These are phyloP conservation scores for Candida xiaguanensis DNA, from an alignment of 805 yeast genomes.

Conservation along the genomic window DNA sequence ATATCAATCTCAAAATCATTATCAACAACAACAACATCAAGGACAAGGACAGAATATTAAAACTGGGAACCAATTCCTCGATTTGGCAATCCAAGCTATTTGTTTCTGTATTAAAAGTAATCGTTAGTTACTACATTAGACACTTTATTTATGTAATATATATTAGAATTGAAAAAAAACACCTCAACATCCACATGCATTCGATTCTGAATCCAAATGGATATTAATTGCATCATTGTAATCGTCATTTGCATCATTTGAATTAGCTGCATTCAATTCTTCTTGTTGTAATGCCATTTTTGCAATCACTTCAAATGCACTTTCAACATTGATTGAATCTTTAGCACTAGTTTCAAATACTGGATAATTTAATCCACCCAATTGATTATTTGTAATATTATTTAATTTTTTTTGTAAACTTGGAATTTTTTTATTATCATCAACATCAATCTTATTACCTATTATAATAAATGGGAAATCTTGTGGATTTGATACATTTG, in stretches of 20 bases:
- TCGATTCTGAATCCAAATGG: conserved; percentile 77
- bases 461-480: conserved; percentile 93
- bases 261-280: conserved; percentile 79
- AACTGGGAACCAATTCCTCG: conserved; percentile 27
- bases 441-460: conserved; percentile 94
- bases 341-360: conserved; percentile 97
- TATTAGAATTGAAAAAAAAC: conserved; percentile 1
- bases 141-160: neutral
- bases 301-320: conserved; percentile 94
- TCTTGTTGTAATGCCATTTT: conserved; percentile 95
- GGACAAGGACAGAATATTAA: conserved; percentile 16
- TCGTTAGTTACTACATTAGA: conserved; percentile 3
- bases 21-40: conserved; percentile 15
- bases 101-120: conserved; percentile 29
- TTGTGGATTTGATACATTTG: conserved; percentile 89
- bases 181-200: conserved; percentile 70
- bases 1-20: conserved; percentile 13
- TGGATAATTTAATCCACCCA: conserved; percentile 68
- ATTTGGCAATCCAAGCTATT: conserved; percentile 25
- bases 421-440: conserved; percentile 79
- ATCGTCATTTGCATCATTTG: conserved; percentile 61
- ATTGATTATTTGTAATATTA: conserved; percentile 42
- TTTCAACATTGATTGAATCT: conserved; percentile 91
- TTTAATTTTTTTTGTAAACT: conserved; percentile 50
- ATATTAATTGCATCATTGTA: conserved; percentile 95